phyloP scores from a whole-genome alignment of 148 eudicot genomes.

The Oxyria digyna region DNA sequence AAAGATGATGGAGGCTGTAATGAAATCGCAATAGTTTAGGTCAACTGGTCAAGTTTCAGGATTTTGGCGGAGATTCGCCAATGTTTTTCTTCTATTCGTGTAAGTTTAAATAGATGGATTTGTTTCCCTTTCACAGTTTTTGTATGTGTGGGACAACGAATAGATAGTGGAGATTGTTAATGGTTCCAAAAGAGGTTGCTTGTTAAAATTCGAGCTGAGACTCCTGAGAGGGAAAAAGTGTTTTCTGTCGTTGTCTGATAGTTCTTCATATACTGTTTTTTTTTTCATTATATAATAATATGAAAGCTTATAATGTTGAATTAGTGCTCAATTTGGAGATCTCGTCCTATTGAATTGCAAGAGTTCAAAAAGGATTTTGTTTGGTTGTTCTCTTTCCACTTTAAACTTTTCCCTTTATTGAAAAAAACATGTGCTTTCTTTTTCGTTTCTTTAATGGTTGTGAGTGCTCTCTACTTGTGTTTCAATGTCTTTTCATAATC shows the following conservation, averaged over 20 bases:
- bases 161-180: neutral
- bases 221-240: neutral
- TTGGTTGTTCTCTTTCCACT: neutral
- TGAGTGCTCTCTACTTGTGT: neutral
- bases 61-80: too few species aligned
- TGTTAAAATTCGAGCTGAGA: neutral
- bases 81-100: neutral
- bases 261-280: neutral
- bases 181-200: neutral
- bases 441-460: neutral
- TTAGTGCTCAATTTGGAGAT: neutral
- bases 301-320: neutral
- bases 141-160: neutral
- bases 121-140: neutral
- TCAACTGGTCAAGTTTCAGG: too few species aligned
- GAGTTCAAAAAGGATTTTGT: neutral
- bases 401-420: neutral
- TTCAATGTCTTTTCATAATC: neutral
- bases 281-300: neutral
- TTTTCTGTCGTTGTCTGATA: neutral
- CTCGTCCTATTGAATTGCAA: neutral
- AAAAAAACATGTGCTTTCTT: neutral
- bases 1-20: too few species aligned
- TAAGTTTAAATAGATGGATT: neutral
- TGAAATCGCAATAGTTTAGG: too few species aligned